These are phyloP conservation scores for Acidiella bohemica DNA, from an alignment of 495 filamentous ascomycete genomes.

Conservation along the genomic window DNA sequence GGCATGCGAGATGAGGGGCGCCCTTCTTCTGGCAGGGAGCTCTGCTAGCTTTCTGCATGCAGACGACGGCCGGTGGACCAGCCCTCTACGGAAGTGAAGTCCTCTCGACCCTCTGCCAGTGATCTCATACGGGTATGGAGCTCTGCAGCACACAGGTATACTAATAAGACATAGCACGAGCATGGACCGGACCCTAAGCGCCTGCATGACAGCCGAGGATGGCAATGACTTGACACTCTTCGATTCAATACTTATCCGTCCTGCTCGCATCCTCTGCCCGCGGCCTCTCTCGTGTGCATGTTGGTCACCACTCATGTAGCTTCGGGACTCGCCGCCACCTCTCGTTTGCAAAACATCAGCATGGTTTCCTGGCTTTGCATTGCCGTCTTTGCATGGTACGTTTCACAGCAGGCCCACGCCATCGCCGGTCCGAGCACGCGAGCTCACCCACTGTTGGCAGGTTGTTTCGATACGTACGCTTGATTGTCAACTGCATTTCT, in stretches of 20 bases:
- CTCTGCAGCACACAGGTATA: constrained; percentile 12
- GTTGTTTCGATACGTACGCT: constrained; percentile 41
- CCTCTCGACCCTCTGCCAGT: constrained; percentile 2
- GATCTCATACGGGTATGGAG: constrained; percentile 18
- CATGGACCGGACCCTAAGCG: constrained; percentile 12
- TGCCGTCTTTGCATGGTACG: constrained; percentile 18
- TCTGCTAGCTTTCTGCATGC: constrained; percentile 16
- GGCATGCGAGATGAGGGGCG: background rate
- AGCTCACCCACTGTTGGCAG: constrained; percentile 7
- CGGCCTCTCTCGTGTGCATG: constrained; percentile 4
- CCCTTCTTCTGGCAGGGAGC: no score
- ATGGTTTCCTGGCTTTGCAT: constrained; percentile 20
- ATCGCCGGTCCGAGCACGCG: background rate
- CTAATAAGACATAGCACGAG: constrained; percentile 17
- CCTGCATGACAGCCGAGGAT: constrained; percentile 20
- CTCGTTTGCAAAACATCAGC: constrained; percentile 16
- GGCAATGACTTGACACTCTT: no score
- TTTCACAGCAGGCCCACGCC: background rate
- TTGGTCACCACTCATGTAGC: constrained; percentile 13
- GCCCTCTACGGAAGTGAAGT: no score
- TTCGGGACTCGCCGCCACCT: constrained; percentile 6
- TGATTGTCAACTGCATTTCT: constrained; percentile 50
- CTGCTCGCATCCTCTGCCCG: constrained; percentile 7
- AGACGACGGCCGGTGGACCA: background rate
- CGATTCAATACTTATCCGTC: constrained; percentile 16